A percentile compares a stretch with the other conserved stretches of the same genome.
These are phyloP conservation scores for Tricholoma matsutake DNA, from an alignment of 768 basidiomycete genomes.

Conservation along the genomic window DNA sequence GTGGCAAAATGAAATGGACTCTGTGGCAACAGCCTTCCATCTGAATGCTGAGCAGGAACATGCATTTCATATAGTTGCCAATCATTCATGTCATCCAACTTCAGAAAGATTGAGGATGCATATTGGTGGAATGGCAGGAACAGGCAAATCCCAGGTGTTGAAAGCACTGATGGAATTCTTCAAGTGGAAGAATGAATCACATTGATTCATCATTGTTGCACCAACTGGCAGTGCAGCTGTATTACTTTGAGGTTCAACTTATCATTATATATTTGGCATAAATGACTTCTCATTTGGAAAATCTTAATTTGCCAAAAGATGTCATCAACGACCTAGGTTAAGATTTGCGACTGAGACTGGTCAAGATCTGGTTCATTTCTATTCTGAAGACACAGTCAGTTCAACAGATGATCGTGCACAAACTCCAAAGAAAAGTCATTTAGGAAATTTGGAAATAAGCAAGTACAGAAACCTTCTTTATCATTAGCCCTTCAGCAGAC, in stretches of 20 bases:
- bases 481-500: background rate
- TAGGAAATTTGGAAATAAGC: constrained; percentile 19
- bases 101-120: too few species aligned
- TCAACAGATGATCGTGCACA: constrained; percentile 16
- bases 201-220: too few species aligned
- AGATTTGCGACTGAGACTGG: constrained; percentile 22
- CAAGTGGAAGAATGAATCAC: constrained; percentile 17
- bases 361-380: constrained; percentile 18
- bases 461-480: constrained; percentile 11
- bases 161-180: constrained; percentile 1
- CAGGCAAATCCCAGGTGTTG: too few species aligned
- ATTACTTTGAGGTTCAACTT: constrained; percentile 25
- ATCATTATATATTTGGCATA: constrained; percentile 17
- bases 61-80: constrained; percentile 17
- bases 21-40: background rate
- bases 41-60: constrained; percentile 9
- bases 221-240: constrained; percentile 27
- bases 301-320: constrained; percentile 22
- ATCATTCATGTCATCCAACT: constrained; percentile 9
- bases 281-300: constrained; percentile 4
- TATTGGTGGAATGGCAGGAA: too few species aligned
- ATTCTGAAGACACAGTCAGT: constrained; percentile 18
- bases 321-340: constrained; percentile 23
- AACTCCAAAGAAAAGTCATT: constrained; percentile 26
- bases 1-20: background rate